phyloP scores from a whole-genome alignment of 805 yeast genomes.

The Kodamaea neixiangensis region DNA sequence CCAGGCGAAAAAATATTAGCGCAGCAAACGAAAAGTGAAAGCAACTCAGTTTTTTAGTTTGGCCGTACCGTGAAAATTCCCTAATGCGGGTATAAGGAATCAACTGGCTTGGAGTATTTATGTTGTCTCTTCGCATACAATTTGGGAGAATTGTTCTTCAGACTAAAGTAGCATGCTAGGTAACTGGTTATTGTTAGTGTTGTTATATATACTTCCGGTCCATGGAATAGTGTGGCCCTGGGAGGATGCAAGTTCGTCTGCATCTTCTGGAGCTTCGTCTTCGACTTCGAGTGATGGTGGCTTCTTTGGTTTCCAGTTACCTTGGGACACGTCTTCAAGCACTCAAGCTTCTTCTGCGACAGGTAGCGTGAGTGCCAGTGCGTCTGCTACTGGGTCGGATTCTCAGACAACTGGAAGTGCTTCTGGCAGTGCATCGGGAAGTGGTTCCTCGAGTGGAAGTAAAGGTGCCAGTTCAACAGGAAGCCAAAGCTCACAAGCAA shows the following conservation, averaged over 20 bases:
- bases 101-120: not conserved
- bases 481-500: not conserved
- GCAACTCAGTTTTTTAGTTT: not conserved
- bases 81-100: not conserved
- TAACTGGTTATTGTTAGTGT: not conserved
- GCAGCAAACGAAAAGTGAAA: not conserved
- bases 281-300: not conserved
- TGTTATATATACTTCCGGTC: not conserved
- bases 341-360: not conserved
- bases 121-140: no score
- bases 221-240: slow-evolving; percentile 7
- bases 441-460: not conserved
- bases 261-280: not conserved
- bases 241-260: slow-evolving; percentile 1
- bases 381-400: not conserved
- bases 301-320: slow-evolving; percentile 3
- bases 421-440: not conserved
- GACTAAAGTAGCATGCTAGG: no score
- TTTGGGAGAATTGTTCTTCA: no score
- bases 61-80: not conserved
- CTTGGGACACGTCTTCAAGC: slow-evolving; percentile 4
- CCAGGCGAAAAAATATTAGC: not conserved
- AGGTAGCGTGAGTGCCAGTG: not conserved
- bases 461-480: not conserved
- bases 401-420: not conserved